Conservation (phyloP, 1,284 basidiomycete species). For the Ceratobasidium sp. region DNA sequence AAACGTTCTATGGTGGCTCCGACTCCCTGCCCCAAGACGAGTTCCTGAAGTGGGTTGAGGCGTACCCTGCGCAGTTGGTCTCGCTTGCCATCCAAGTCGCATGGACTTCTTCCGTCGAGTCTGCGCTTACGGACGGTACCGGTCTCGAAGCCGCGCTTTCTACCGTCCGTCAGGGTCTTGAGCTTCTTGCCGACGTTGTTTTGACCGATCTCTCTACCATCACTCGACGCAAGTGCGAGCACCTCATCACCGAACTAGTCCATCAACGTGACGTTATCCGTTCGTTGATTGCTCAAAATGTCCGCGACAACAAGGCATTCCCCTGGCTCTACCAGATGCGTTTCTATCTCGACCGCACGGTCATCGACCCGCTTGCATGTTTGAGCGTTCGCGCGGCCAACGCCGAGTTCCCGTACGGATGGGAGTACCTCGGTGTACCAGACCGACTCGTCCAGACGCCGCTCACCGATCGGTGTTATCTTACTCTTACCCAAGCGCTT, state of each 20-base stretch:
- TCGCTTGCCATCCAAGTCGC: slow-evolving; percentile 94
- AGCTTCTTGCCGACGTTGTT: slow-evolving; percentile 95
- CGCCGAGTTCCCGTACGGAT: slow-evolving; percentile 96
- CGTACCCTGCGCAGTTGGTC: slow-evolving; percentile 95
- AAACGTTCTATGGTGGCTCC: slow-evolving; percentile 82
- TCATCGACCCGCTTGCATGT: slow-evolving; percentile 83
- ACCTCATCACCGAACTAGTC: slow-evolving; percentile 98
- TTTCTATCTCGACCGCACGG: slow-evolving; percentile 86
- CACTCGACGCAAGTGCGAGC: slow-evolving; percentile 96
- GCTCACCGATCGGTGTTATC: slow-evolving; percentile 96
- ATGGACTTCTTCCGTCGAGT: slow-evolving; percentile 92
- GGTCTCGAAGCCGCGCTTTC: slow-evolving; percentile 77
- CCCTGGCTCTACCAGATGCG: slow-evolving; percentile 99
- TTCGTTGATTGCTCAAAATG: slow-evolving; percentile 77
- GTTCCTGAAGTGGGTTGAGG: slow-evolving; percentile 92
- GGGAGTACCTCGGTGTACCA: slow-evolving; percentile 97
- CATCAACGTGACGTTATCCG: slow-evolving; percentile 97
- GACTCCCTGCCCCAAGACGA: slow-evolving; percentile 68
- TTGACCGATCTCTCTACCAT: slow-evolving; percentile 89
- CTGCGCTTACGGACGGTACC: slow-evolving; percentile 70
- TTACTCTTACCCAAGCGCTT: slow-evolving; percentile 96
- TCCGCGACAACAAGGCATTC: slow-evolving; percentile 80
- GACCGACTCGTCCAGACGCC: slow-evolving; percentile 99
- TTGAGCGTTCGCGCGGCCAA: slow-evolving; percentile 90
- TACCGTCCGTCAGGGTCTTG: slow-evolving; percentile 85